These are phyloP conservation scores for Oryza meyeriana DNA, from an alignment of 176 grass and related monocot species.

Conservation along the genomic window DNA sequence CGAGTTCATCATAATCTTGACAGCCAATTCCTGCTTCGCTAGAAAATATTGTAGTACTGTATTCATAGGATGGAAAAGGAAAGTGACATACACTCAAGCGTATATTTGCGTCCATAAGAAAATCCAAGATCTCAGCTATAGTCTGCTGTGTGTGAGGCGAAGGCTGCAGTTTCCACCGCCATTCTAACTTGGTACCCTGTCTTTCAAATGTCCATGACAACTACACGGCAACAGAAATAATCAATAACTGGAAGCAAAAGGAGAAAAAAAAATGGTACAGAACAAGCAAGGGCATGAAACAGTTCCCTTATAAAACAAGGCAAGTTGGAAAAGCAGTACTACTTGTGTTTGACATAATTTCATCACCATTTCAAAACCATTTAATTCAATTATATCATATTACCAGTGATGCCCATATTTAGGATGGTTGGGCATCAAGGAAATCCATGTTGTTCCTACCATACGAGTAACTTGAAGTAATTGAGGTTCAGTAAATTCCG, in stretches of 20 bases:
- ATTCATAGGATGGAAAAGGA: background rate
- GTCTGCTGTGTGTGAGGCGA: conserved; percentile 60
- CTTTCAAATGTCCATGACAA: conserved; percentile 93
- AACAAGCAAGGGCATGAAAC: background rate
- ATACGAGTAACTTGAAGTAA: background rate
- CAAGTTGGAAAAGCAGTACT: background rate
- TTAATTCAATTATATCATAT: background rate
- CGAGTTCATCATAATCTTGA: background rate
- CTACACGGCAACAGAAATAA: conserved; percentile 31
- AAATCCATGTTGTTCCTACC: no score
- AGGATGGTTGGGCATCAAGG: no score
- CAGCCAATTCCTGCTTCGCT: background rate
- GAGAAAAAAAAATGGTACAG: background rate
- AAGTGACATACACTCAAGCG: conserved; percentile 70
- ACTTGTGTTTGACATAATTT: background rate
- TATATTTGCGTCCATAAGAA: conserved; percentile 96
- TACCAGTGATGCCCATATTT: background rate
- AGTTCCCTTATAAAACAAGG: background rate
- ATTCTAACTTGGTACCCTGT: conserved; percentile 87
- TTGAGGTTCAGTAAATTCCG: background rate
- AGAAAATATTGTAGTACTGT: background rate
- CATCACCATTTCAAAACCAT: background rate
- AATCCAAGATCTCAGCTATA: conserved; percentile 71
- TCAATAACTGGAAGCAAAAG: background rate
- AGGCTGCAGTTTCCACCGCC: conserved; percentile 90